Conservation (phyloP, 2,329 filamentous ascomycete species). For the Metarhizium robertsii region DNA sequence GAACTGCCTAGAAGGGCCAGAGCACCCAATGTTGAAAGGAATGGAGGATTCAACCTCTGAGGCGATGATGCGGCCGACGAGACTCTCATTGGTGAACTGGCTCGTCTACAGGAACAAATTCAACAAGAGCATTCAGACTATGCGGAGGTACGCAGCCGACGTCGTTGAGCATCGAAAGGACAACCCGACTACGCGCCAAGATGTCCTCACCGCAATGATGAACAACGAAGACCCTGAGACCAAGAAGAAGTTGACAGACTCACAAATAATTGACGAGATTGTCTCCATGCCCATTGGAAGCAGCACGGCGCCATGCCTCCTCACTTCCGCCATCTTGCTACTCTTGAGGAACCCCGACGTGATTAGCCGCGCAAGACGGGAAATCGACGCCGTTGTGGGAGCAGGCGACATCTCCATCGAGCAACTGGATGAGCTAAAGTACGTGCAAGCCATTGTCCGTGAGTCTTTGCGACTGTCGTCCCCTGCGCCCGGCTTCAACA, state of each 20-base stretch:
- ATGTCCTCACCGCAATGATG: conserved; percentile 52
- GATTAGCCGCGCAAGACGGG: conserved; percentile 38
- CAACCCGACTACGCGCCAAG: conserved; percentile 45
- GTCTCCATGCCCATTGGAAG: conserved; percentile 56
- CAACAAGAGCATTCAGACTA: conserved; percentile 38
- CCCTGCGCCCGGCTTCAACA: conserved; percentile 46
- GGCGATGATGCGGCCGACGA: conserved; percentile 43
- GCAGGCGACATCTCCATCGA: conserved; percentile 32
- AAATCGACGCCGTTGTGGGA: conserved; percentile 44
- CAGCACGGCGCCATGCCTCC: conserved; percentile 37
- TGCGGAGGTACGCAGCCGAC: conserved; percentile 46
- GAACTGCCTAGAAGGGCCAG: conserved; percentile 33
- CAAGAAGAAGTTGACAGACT: conserved; percentile 45
- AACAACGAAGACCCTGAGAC: conserved; percentile 52
- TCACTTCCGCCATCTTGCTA: conserved; percentile 38
- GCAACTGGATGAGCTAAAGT: conserved; percentile 41
- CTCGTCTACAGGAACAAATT: conserved; percentile 44
- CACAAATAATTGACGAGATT: conserved; percentile 58
- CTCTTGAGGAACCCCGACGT: conserved; percentile 40
- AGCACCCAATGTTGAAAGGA: conserved; percentile 38
- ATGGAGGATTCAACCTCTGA: conserved; percentile 48
- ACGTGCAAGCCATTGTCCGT: conserved; percentile 43
- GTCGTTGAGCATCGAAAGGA: conserved; percentile 47
- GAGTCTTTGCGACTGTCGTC: conserved; percentile 46
- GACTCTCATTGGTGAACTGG: conserved; percentile 42